Evolutionary conservation across 768 basidiomycete species (phyloP), one percentile per base, ranked within the genome.

Genomic region (Tylopilus intermedius): DNA sequence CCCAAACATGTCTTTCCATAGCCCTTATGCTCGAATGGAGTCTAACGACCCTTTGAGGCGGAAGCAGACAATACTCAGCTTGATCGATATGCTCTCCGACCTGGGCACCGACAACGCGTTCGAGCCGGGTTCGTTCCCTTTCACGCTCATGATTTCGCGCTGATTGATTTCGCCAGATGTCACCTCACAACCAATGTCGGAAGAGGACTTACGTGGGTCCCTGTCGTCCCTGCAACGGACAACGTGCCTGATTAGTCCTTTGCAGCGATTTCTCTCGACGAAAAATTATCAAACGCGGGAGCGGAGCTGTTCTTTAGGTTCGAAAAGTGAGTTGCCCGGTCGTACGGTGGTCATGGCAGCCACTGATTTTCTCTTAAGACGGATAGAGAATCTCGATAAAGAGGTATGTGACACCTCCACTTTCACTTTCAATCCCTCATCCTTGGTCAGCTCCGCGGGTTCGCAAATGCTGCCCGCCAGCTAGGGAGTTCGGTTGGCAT

Each of bases 401-500:
- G 77, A 81, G 68, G 70, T 62, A 70, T 54, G 68, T 39, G n/a
- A 8, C 44, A 27, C 26, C 4, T 38, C 35, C 35, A 1, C 27
- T 15, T 33, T 33, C 22, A n/a, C 47, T 2, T 58, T 47, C 50
- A 50, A 22, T 47, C 24, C 26, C 58, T 62, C 51, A 63, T 49
- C 24, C 43, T 22, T 53, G 2, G 14, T 43, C 48, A 79, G 75
- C 74, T 80, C 9, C 72, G 78, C 8, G 77, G 76, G 61, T 81
- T 80, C 56, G 74, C 76, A 26, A 80, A 80, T 22, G 78, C 80
- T 8, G 77, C 79, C 18, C 77, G 80, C 15, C 79, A 79, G 49
- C 65, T 80, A 1, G 79, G 80, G 4, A 78, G 77, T 50, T 81
- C 79, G 0, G 78, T 81, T 33, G 80, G 79, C 7, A 77, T 80